Conservation (phyloP, 2,329 filamentous ascomycete genomes). For the Cordyceps fumosorosea region DNA sequence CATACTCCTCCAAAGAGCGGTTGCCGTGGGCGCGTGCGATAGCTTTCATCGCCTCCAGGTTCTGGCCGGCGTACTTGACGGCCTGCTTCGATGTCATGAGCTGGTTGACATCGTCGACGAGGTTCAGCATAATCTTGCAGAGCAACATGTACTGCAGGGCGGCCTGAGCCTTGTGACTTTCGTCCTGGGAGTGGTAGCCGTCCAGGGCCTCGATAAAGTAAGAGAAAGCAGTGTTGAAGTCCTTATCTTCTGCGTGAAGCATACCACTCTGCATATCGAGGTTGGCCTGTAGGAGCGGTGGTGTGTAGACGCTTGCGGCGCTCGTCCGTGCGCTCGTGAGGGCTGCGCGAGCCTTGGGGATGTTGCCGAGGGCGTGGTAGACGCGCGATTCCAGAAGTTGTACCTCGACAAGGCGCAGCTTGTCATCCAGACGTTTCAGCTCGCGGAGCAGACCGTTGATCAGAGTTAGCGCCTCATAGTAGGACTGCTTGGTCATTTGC, state of each 20-base stretch:
- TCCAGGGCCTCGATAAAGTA: constrained; percentile 99
- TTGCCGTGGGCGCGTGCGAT: constrained; percentile 93
- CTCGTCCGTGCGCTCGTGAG: constrained; percentile 91
- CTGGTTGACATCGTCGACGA: constrained; percentile 90
- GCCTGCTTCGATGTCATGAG: constrained; percentile 96
- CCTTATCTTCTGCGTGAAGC: constrained; percentile 96
- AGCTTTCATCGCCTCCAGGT: constrained; percentile 98
- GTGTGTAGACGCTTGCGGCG: constrained; percentile 94
- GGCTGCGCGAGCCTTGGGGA: constrained; percentile 89
- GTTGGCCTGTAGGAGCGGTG: constrained; percentile 87
- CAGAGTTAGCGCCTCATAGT: constrained; percentile 92
- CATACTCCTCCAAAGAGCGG: constrained; percentile 94
- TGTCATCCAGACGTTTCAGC: constrained; percentile 96
- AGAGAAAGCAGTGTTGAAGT: constrained; percentile 97
- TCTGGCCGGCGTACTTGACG: constrained; percentile 90
- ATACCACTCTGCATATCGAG: constrained; percentile 99
- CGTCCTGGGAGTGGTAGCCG: constrained; percentile 91
- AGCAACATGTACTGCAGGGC: constrained; percentile 98
- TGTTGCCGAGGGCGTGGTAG: constrained; percentile 95
- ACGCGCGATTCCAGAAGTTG: constrained; percentile 95
- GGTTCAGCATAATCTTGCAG: constrained; percentile 99
- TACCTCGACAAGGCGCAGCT: constrained; percentile 94
- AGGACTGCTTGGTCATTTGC: constrained; percentile 95
- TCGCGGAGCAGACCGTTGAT: constrained; percentile 96
- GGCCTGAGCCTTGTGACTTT: constrained; percentile 82